These are phyloP conservation scores for Anastatica hierochuntica DNA, from an alignment of 345 rosid genomes.

Conservation along the genomic window DNA sequence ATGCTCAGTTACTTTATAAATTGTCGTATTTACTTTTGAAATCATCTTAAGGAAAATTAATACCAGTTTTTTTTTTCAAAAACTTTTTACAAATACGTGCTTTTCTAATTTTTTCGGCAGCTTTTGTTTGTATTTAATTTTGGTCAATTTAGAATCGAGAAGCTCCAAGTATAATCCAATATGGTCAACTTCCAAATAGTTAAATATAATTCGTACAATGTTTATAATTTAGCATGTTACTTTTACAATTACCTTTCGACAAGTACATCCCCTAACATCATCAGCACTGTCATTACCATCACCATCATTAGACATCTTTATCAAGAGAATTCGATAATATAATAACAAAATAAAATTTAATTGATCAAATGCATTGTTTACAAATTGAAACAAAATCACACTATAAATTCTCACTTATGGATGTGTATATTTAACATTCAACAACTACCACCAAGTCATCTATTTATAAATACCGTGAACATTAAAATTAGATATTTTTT, in stretches of 20 bases:
- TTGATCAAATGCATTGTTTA: no score
- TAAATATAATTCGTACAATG: background rate
- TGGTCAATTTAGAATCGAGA: background rate
- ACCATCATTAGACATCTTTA: background rate
- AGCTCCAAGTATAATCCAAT: background rate
- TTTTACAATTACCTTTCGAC: background rate
- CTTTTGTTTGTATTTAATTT: background rate
- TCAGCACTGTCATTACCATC: background rate
- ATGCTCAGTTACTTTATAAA: background rate
- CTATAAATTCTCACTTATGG: no score
- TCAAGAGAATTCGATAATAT: no score
- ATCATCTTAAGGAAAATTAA: background rate
- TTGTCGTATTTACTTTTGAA: background rate
- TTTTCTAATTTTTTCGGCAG: background rate
- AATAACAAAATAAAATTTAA: no score
- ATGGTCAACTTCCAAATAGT: background rate
- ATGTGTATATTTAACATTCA: no score
- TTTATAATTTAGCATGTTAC: background rate
- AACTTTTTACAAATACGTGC: background rate
- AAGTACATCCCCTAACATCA: background rate
- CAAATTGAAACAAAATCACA: no score
- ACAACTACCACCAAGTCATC: no score
- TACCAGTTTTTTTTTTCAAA: background rate
- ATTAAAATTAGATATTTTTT: no score
- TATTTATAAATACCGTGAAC: no score